Base-by-base conservation (phyloP, 2,329 filamentous ascomycete genomes). In the Alternaria gansuensis region DNA sequence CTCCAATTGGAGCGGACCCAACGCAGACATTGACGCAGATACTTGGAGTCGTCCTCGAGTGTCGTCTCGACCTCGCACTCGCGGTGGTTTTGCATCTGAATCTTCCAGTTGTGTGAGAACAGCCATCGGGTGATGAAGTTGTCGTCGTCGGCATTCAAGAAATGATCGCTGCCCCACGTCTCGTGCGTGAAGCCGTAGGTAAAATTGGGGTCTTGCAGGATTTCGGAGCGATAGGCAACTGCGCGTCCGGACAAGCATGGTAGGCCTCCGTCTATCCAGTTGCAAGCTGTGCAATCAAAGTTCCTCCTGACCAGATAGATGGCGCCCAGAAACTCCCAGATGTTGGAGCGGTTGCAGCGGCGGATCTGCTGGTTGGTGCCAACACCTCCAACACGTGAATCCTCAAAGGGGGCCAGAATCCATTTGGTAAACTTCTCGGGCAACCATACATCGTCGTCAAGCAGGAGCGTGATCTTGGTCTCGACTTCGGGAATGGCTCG, bases 1-100 rank as follows among this genome's bases (percentile, higher is more conserved):
- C 94, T 86, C 94, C 94, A 98, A 80, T 98, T 98, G 83, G 93
- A 97, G 72, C 94, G 88, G 41, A 95, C 93, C 94, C 94, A 98
- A 46, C 94, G 87, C 45, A 94, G 87, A 79, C 94, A 98, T 79
- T 98, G 94, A 75, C 92, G 94, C 64, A 98, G 82, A 74, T 96
- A 98, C 74, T 93, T 96, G 56, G 85, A 82, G 75, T 93, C 90
- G 76, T 94, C 91, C 78, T 97, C 94, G 39, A 98, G 84, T 3
- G 93, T 97, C 26, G 94, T 98, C 81, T 95, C 89, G 60, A 98
- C 90, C 59, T 78, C 76, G 71, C 92, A 96, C 75, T 96, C 92
- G 46, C 85, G 87, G 77, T 97, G 90, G 80, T 97, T 97, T 81
- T 98, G 94, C 78, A 97, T 91, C 84, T 91, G 94, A 23, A 93